Conservation (phyloP, 768 basidiomycete genomes). For the Boletus pseudo-olivaceus region DNA sequence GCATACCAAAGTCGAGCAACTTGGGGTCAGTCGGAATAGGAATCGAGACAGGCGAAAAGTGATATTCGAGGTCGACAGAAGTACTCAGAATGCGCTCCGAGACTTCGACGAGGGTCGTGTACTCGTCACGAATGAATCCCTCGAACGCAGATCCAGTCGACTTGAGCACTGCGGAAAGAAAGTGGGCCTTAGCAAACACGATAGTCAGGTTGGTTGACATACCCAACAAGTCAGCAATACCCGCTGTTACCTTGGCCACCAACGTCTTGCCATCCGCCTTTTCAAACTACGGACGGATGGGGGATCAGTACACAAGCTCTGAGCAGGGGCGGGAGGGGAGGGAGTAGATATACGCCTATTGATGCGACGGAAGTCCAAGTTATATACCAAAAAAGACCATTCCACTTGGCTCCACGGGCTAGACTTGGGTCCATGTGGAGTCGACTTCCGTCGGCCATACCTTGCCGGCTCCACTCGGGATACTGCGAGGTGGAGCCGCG, state of each 20-base stretch:
- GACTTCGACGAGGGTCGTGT: constrained; percentile 82
- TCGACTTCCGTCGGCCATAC: constrained; percentile 7
- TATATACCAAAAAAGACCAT: constrained; percentile 13
- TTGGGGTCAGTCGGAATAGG: constrained; percentile 47
- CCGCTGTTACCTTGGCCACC: constrained; percentile 59
- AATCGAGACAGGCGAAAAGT: constrained; percentile 50
- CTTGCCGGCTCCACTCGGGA: constrained; percentile 20
- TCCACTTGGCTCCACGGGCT: constrained; percentile 22
- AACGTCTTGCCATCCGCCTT: constrained; percentile 63
- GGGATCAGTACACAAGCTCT: neutral
- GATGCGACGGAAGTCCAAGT: neutral
- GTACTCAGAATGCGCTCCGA: constrained; percentile 90
- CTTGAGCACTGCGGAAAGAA: constrained; percentile 65
- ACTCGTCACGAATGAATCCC: constrained; percentile 78
- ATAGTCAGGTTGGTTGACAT: constrained; percentile 15
- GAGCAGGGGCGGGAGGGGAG: neutral
- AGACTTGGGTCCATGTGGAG: constrained; percentile 22
- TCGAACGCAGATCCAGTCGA: constrained; percentile 84
- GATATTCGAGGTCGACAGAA: constrained; percentile 73
- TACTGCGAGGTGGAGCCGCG: constrained; percentile 2
- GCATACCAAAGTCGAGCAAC: constrained; percentile 48
- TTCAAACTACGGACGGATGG: constrained; percentile 47
- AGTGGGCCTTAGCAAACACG: neutral
- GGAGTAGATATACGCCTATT: neutral
- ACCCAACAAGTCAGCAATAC: constrained; percentile 82